Base-by-base conservation (phyloP, 2,329 filamentous ascomycete genomes). In the Hypoxylon sp. region DNA sequence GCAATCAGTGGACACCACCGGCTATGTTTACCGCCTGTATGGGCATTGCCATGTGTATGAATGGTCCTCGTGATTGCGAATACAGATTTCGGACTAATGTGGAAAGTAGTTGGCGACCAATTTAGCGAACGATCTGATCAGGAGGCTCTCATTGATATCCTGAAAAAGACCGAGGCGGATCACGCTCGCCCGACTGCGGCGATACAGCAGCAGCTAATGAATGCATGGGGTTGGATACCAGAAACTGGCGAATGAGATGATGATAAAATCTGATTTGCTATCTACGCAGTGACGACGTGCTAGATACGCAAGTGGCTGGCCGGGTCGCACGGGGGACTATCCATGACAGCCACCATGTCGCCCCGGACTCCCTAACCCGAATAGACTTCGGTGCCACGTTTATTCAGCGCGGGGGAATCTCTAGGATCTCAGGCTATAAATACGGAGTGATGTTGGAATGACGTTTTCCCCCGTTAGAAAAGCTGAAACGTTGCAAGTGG, bases 21-120 rank as follows among this genome's bases (percentile, higher is more conserved):
- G 82, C 82, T 45, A 82, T 88, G 77, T 87, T 89, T 63, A 86
- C 84, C 0, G 84, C 85, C 0, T 86, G 82, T 17, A 85, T 87
- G 81, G 85, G 84, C 1, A 86, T 87, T 68, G 82, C 83, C 60
- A 83, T 82, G 74, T 87, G 82, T 86, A 76, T 43, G 69, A 59
- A 23, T 11, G 48, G 49, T 45, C 50, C 45, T 41, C 61, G 43
- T 43, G 34, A 46, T 19, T 34, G 14, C 30, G 55, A 61, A 53
- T 28, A 41, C 25, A 30, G 23, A 19, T 11, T 23, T 28, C 21
- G 14, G 50, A 41, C 69, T 68, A 52, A 72, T 38, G 25, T n/a
- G 17, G 48, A 32, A 63, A 51, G 21, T 53, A 80, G 79, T 81
- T 60, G 86, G 86, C 0, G 85, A 87, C 68, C 80, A 82, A 50